phyloP scores from a whole-genome alignment of 176 grass and related monocot genomes.

The Bolboschoenus planiculmis region DNA sequence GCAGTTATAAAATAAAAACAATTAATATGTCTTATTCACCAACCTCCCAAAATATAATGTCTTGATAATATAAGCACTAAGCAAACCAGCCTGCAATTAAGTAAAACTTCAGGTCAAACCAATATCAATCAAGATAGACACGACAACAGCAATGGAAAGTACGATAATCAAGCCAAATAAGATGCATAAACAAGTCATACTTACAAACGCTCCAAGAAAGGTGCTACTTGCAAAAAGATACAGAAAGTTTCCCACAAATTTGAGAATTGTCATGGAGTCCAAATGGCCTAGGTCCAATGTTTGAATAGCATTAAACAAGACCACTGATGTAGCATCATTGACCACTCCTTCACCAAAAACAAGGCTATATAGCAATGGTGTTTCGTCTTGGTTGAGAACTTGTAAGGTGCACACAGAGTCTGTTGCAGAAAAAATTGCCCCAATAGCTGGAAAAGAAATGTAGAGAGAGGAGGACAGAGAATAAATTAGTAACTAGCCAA shows the following conservation, averaged over 20 bases:
- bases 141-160: background rate
- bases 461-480: background rate
- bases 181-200: conserved; percentile 25
- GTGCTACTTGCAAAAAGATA: conserved; percentile 71
- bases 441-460: conserved; percentile 58
- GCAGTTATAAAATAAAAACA: conserved; percentile 15
- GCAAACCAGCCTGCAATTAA: conserved; percentile 59
- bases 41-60: conserved; percentile 92
- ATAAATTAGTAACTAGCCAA: conserved; percentile 11
- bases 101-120: background rate
- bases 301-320: conserved; percentile 88
- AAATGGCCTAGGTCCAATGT: conserved; percentile 52
- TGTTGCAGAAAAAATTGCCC: conserved; percentile 91
- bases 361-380: conserved; percentile 85
- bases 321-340: conserved; percentile 93
- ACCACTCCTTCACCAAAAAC: conserved; percentile 98
- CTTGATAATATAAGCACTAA: conserved; percentile 90
- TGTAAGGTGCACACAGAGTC: conserved; percentile 98
- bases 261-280: conserved; percentile 31
- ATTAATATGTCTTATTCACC: conserved; percentile 7
- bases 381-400: conserved; percentile 90
- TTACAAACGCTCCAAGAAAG: conserved; percentile 79
- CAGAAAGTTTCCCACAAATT: conserved; percentile 58
- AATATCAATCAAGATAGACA: conserved; percentile 5
- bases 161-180: background rate